These are phyloP conservation scores for Tephrocybe sp. DNA, from an alignment of 768 basidiomycete species.

Conservation along the genomic window DNA sequence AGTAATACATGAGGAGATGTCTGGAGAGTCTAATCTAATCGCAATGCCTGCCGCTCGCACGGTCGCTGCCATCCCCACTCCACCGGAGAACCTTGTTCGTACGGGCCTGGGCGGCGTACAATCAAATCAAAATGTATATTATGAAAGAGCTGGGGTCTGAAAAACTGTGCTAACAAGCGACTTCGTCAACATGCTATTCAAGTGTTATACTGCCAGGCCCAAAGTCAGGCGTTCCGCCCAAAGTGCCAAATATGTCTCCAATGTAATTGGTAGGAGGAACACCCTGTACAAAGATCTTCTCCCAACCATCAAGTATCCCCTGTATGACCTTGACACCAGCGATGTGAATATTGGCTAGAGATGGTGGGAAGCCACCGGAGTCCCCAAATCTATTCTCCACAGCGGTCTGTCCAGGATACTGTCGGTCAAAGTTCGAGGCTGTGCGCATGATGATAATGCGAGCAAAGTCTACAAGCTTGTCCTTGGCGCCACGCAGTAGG, in stretches of 20 bases:
- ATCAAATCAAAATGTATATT: too few species aligned
- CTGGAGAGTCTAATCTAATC: too few species aligned
- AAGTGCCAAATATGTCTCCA: slow-evolving; percentile 6
- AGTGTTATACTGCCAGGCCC: slow-evolving; percentile 8
- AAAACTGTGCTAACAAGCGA: too few species aligned
- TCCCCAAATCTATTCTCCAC: slow-evolving; percentile 7
- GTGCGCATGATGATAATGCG: slow-evolving; percentile 14
- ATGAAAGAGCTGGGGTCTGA: too few species aligned
- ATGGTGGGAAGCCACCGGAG: slow-evolving; percentile 2
- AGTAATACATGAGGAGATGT: too few species aligned
- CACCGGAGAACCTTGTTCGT: too few species aligned
- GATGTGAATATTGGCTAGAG: not conserved
- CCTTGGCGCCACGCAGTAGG: slow-evolving; percentile 9
- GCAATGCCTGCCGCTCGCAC: too few species aligned
- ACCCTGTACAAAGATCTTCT: not conserved
- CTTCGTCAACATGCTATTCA: too few species aligned
- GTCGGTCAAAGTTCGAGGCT: slow-evolving; percentile 12
- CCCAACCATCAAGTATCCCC: slow-evolving; percentile 2
- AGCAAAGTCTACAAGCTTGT: slow-evolving; percentile 9
- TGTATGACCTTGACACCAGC: slow-evolving; percentile 7
- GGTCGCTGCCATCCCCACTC: too few species aligned
- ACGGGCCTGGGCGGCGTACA: too few species aligned
- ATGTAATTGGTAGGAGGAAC: slow-evolving; percentile 5
- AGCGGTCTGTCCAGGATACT: slow-evolving; percentile 9
- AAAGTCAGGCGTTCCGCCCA: slow-evolving; percentile 7